Evolutionary conservation across 768 basidiomycete genomes (phyloP), one percentile per base, ranked within the genome.

Genomic region (Tylopilus sp.): DNA sequence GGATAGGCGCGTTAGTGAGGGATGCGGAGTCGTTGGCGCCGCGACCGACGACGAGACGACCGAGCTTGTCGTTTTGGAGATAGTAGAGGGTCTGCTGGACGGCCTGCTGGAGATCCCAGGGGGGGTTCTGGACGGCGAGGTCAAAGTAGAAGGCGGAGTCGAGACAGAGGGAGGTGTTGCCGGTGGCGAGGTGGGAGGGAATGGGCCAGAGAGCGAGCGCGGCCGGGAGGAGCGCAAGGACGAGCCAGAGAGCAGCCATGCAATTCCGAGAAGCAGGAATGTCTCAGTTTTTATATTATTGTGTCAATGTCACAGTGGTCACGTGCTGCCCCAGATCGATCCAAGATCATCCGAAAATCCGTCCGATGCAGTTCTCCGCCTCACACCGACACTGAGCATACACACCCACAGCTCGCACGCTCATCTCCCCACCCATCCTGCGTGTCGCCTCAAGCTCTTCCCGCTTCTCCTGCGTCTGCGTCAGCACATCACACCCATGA

Each of bases 381-480:
- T 79, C 81, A 59, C 83, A 85, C 25, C 67, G 66, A 60, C 83
- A 85, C 17, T 52, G 57, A 0, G 71, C 68, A 47, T 79, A 78
- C 2, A 82, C 75, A 3, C 78, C 75, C 50, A 72, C 77, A 1
- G 70, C 64, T 3, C 50, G 62, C 6, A 59, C 57, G 8, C 31
- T 5, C 31, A 40, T 17, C 18, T 31, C 33, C 18, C 5, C 51
- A 53, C 1, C 1, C 36, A 17, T 35, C 11, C 21, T 35, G 10
- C 21, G 18, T 48, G 8, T 30, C 44, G 26, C 13, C n/a, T 56
- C 50, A 2, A 65, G 53, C 43, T 59, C 58, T 3, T 58, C 60
- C 12, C 56, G 55, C 17, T 67, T 66, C 22, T 67, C 58, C 64
- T 66, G 15, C 33, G 23, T 1, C 38, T 17, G 8, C 2, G 0